A percentile compares a stretch with the other conserved stretches of the same genome.
Evolutionary conservation across 257 asterid species (phyloP).

Genomic region (Agastache rugosa): DNA sequence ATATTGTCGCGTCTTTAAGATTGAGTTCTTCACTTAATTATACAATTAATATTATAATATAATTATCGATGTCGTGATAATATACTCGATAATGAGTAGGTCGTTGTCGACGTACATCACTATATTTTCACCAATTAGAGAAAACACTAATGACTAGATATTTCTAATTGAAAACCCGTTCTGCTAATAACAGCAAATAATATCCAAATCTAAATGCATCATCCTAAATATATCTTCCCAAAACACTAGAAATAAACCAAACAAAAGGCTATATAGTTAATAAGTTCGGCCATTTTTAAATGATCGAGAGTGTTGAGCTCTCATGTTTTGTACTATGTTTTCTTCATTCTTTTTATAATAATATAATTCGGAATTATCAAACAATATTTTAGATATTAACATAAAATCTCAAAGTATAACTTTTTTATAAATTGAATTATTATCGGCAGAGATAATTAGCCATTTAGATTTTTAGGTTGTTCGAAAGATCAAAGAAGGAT

Average conservation of each 20-base stretch:
- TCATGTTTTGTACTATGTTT: not conserved
- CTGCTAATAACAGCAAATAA: not conserved
- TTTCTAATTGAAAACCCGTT: not conserved
- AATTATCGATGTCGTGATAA: not conserved
- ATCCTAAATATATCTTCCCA: not conserved
- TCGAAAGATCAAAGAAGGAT: not conserved
- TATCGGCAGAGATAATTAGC: not conserved
- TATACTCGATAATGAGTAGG: not conserved
- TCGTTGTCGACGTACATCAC: not conserved
- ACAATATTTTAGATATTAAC: not conserved
- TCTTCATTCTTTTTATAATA: not conserved
- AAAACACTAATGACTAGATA: not conserved
- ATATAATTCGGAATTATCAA: not conserved
- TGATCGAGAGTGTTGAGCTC: not conserved
- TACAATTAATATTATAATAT: not conserved
- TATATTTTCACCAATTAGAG: not conserved
- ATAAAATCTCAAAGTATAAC: not conserved
- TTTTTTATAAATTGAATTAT: not conserved
- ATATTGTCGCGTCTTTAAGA: not conserved
- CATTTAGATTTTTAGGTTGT: not conserved
- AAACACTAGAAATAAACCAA: not conserved
- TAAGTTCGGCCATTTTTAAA: not conserved
- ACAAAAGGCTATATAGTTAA: not conserved
- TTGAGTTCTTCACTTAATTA: not conserved
- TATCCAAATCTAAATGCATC: not conserved